phyloP scores from a whole-genome alignment of 441 rosid genomes.

The Eruca vesicaria region DNA sequence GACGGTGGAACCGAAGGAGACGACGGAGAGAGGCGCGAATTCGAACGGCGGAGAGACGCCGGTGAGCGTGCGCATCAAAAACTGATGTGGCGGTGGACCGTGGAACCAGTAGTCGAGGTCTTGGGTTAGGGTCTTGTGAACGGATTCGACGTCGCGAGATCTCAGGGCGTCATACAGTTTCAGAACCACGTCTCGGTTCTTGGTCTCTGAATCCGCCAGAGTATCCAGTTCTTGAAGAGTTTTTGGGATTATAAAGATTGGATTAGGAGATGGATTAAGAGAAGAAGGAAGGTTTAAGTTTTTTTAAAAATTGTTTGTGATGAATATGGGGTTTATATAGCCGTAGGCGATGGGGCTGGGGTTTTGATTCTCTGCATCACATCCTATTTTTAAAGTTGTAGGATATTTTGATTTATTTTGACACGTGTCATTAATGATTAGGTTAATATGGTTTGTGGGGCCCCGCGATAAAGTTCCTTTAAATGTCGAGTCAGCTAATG shows the following conservation, averaged over 20 bases:
- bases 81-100: constrained; percentile 94
- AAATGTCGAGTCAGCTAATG: constrained; percentile 22
- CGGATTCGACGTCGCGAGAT: constrained; percentile 70
- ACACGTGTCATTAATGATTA: background rate
- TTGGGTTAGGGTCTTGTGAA: constrained; percentile 65
- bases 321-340: constrained; percentile 23
- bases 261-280: background rate
- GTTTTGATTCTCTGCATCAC: constrained; percentile 7
- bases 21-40: constrained; percentile 52
- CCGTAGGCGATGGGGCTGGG: background rate
- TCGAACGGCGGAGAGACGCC: constrained; percentile 53
- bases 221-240: constrained; percentile 63
- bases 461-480: background rate
- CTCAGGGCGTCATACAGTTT: constrained; percentile 77
- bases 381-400: constrained; percentile 6
- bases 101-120: constrained; percentile 99
- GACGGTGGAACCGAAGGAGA: constrained; percentile 53
- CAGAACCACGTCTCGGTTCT: constrained; percentile 73
- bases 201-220: constrained; percentile 49
- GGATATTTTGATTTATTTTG: background rate
- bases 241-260: background rate
- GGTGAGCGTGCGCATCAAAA: constrained; percentile 90
- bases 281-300: background rate
- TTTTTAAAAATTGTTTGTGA: background rate
- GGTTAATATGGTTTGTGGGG: background rate